phyloP scores from a whole-genome alignment of 2,329 filamentous ascomycete genomes.

The Capronia epimyces region DNA sequence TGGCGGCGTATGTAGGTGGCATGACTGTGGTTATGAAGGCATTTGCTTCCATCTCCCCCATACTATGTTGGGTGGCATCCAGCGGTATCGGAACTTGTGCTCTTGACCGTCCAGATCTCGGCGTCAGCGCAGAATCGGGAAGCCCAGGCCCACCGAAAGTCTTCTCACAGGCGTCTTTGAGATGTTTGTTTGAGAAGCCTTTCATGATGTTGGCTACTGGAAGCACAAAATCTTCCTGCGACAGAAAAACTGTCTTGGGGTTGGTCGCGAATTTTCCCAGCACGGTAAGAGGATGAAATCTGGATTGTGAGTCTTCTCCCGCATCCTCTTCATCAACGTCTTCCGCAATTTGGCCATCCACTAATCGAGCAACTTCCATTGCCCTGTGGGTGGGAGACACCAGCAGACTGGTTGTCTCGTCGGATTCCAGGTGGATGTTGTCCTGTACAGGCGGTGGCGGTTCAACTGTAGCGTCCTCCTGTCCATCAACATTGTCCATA shows the following conservation, averaged over 20 bases:
- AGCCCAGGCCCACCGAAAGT: slow-evolving; percentile 72
- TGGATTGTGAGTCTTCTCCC: slow-evolving; percentile 46
- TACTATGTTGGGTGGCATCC: slow-evolving; percentile 50
- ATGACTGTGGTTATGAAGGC: slow-evolving; percentile 55
- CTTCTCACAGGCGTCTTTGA: slow-evolving; percentile 64
- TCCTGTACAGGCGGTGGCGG: slow-evolving; percentile 7
- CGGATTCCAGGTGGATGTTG: slow-evolving; percentile 12
- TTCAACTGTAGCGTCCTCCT: neutral
- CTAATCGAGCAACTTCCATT: slow-evolving; percentile 37
- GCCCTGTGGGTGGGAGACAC: slow-evolving; percentile 30
- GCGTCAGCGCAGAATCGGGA: slow-evolving; percentile 66
- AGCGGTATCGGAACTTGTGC: slow-evolving; percentile 55
- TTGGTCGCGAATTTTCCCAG: slow-evolving; percentile 68
- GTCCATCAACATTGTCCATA: neutral
- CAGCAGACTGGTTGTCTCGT: slow-evolving; percentile 15
- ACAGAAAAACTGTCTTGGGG: slow-evolving; percentile 70
- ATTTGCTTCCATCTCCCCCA: slow-evolving; percentile 59
- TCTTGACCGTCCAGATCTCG: slow-evolving; percentile 46
- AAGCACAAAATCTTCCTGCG: slow-evolving; percentile 60
- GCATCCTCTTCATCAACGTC: slow-evolving; percentile 37
- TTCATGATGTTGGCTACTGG: slow-evolving; percentile 66
- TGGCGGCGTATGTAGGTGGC: slow-evolving; percentile 56
- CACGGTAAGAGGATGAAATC: slow-evolving; percentile 54
- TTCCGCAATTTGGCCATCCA: slow-evolving; percentile 42
- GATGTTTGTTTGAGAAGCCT: slow-evolving; percentile 65